Evolutionary conservation across 106 monocot species (phyloP).

Genomic region (Acorus calamus): DNA sequence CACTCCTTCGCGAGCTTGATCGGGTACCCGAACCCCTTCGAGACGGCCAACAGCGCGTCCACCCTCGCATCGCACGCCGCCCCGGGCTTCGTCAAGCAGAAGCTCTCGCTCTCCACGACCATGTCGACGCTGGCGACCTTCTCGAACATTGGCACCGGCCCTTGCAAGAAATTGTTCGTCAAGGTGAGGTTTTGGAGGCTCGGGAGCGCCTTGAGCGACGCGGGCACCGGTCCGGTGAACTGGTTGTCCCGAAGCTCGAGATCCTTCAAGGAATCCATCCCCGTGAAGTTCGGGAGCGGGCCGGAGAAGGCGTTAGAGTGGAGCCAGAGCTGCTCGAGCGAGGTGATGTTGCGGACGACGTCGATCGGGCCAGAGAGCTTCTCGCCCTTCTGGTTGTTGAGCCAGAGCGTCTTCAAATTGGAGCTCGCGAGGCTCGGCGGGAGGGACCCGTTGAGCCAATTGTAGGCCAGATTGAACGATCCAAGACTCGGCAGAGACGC

Average conservation of each 20-base stretch:
- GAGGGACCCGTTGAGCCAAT: no score
- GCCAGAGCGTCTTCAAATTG: slow-evolving; percentile 18
- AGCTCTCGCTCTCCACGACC: slow-evolving; percentile 28
- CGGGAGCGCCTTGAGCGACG: slow-evolving; percentile 20
- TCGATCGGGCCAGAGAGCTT: slow-evolving; percentile 28
- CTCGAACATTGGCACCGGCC: slow-evolving; percentile 7
- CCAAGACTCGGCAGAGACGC: neutral
- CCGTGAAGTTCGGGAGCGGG: slow-evolving; percentile 41
- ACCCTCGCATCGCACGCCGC: slow-evolving; percentile 38
- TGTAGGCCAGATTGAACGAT: no score
- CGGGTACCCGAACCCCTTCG: slow-evolving; percentile 33
- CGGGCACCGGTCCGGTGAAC: slow-evolving; percentile 37
- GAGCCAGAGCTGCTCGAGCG: slow-evolving; percentile 23
- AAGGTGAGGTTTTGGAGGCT: slow-evolving; percentile 22
- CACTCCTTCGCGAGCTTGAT: slow-evolving; percentile 33
- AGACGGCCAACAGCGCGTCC: slow-evolving; percentile 18
- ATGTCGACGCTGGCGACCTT: slow-evolving; percentile 17
- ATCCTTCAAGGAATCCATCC: slow-evolving; percentile 7
- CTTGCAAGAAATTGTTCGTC: slow-evolving; percentile 22
- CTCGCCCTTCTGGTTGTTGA: slow-evolving; percentile 23
- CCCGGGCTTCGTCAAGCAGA: slow-evolving; percentile 30
- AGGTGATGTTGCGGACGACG: slow-evolving; percentile 33
- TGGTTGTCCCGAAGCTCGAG: slow-evolving; percentile 45
- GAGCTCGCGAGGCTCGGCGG: slow-evolving; percentile 7
- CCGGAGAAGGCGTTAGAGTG: slow-evolving; percentile 52